Evolutionary conservation across 805 yeast genomes (phyloP).

Genomic region (Kuraishia capsulata): DNA sequence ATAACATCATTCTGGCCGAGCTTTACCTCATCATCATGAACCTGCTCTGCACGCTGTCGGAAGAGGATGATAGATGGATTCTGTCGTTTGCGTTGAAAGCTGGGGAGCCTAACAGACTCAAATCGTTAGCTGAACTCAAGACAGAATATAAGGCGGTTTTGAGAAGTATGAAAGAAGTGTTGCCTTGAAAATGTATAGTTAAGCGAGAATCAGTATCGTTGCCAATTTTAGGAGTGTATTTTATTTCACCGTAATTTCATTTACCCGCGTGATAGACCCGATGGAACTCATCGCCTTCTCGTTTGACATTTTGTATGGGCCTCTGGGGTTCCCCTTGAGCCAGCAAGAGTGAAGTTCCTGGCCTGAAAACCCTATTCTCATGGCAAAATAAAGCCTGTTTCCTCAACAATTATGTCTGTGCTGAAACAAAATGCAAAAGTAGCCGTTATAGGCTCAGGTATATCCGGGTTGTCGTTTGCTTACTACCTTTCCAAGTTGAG

Average conservation of each 20-base stretch:
- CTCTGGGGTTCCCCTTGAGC: too few relatives aligned
- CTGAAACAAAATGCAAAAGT: constrained; percentile 19
- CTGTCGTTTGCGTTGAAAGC: not conserved
- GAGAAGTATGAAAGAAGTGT: not conserved
- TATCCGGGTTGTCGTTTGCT: constrained; percentile 73
- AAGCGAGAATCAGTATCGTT: too few relatives aligned
- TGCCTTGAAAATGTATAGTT: not conserved
- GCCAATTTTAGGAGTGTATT: not conserved
- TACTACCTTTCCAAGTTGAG: constrained; percentile 61
- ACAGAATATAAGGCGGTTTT: not conserved
- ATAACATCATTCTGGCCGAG: constrained; percentile 17
- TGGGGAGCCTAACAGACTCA: not conserved
- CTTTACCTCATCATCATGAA: constrained; percentile 30
- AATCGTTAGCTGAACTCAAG: not conserved
- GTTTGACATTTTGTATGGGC: too few relatives aligned
- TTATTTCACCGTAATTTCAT: not conserved
- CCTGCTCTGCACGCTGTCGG: constrained; percentile 23
- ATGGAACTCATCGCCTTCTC: not conserved
- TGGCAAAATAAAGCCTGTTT: too few relatives aligned
- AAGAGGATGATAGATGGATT: constrained; percentile 31
- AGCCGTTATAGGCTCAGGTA: constrained; percentile 81
- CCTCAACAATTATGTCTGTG: not conserved
- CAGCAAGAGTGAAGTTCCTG: too few relatives aligned
- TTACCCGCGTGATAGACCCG: not conserved
- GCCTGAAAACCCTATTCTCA: too few relatives aligned